These are phyloP conservation scores for Globisporangium spiculum DNA, from an alignment of 352 stramenopile genomes.

Conservation along the genomic window DNA sequence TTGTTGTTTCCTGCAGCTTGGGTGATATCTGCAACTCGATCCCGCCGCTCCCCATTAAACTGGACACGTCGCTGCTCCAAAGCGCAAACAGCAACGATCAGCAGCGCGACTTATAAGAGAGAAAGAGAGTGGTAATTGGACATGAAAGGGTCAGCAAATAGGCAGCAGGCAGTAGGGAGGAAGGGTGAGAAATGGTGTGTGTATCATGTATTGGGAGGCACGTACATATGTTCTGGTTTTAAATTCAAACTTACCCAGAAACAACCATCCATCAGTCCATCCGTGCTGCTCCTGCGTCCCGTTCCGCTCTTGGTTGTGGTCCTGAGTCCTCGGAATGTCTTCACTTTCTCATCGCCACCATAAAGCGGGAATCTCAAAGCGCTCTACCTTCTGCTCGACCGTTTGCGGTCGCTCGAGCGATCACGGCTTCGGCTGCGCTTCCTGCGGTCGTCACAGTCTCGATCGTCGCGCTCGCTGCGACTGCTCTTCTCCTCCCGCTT, in stretches of 20 bases:
- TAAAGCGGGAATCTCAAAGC: neutral
- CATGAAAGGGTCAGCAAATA: neutral
- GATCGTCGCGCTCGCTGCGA: constrained; percentile 4
- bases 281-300: neutral
- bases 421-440: constrained; percentile 34
- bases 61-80: constrained; percentile 65
- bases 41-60: constrained; percentile 56
- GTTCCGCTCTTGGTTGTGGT: neutral
- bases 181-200: neutral
- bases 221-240: neutral
- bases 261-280: neutral
- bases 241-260: neutral
- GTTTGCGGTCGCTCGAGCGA: constrained; percentile 26
- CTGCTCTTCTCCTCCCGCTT: constrained; percentile 23
- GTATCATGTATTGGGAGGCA: neutral
- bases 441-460: constrained; percentile 5
- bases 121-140: constrained; percentile 11
- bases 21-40: constrained; percentile 59
- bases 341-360: neutral
- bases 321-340: neutral
- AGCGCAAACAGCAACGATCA: constrained; percentile 20
- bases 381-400: constrained; percentile 20
- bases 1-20: constrained; percentile 29
- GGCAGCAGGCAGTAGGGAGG: neutral
- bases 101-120: constrained; percentile 9